Evolutionary conservation across 176 grass and related monocot species (phyloP), one percentile per base, ranked within the genome.

Genomic region (Phoenix roebelenii): DNA sequence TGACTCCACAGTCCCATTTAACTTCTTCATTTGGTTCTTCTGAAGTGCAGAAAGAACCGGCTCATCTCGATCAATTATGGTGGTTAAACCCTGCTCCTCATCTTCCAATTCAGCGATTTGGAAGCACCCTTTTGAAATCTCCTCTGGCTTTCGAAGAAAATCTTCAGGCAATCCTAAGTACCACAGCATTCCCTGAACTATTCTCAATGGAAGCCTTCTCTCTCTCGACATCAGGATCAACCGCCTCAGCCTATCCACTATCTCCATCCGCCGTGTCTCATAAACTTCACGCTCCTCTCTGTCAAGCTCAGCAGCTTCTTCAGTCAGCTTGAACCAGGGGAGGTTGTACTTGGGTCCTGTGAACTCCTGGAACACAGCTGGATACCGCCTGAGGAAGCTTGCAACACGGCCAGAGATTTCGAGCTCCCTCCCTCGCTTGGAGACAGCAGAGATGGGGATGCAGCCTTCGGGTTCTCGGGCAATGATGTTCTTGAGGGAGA

Each of bases 121-220:
- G 69, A 95, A 95, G 16, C 81, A 80, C 39, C 81, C 78, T 4
- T 82, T 72, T 22, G 32, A 64, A 23, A 85, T 72, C 52, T 77
- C 67, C 5, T 80, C 58, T 1, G 49, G 70, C 39, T 28, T 32
- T 56, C 30, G 79, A 24, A 94, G 80, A 59, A 85, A 94, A 49
- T 85, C 68, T 49, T 94, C 84, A 10, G 89, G 89, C 69, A 94
- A 57, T 39, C 81, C 89, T 7, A 94, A 72, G 51, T 89, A 86
- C 85, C 85, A 95, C 69, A 89, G 67, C 85, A 89, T 80, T 32
- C 89, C 82, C 64, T 85, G 81, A 2, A 83, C 79, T 24, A 85
- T 32, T 15, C 66, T 51, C 53, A 85, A 76, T 7, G 85, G 85
- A 24, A 95, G 62, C 48, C 64, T 59, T 66, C 61, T 80, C 5